Evolutionary conservation across 305 asterid species (phyloP), one percentile per base, ranked within the genome.

Genomic region (Plantago coronopus): DNA sequence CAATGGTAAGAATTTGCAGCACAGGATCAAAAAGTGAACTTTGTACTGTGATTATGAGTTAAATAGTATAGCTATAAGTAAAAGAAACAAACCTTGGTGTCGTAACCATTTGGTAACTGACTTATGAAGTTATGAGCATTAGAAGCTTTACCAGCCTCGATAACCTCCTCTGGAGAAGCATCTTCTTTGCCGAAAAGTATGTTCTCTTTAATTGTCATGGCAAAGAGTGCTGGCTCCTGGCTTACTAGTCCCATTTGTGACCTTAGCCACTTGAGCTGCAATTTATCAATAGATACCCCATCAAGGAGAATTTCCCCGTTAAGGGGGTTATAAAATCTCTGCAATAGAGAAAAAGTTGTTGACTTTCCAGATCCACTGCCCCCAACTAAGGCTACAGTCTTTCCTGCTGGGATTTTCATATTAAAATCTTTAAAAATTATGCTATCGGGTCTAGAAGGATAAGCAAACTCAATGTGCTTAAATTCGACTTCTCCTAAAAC

Each of bases 341-440:
- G 99, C 54, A 93, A 37, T 15, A 93, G 56, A 11, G 96, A 91
- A 23, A 89, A 46, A 31, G 81, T 90, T 0, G 99, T 93, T 4
- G 99, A 93, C 64, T 93, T 93, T 3, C 99, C 99, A 0, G 95
- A 89, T 5, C 99, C 99, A 66, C 99, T 93, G 20, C 93, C 96
- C n/a, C 99, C 97, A 0, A 93, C 99, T 63, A 93, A 69, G 11
- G 99, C 99, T 72, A 89, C 82, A 0, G 95, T 73, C 63, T 69
- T 89, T 15, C 95, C 95, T 0, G 97, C 85, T 0, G 95, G 93
- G n/a, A 89, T 57, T 62, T 57, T 78, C 13, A 93, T 69, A 48
- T 54, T 89, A 42, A 93, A 93, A 59, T 85, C 87, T 48, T 81
- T 72, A 1, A 93, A 83, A 19, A 89, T 85, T 18, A 68, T 23